phyloP scores from a whole-genome alignment of 164 flowering plant species.

The Magnolia officinalis region DNA sequence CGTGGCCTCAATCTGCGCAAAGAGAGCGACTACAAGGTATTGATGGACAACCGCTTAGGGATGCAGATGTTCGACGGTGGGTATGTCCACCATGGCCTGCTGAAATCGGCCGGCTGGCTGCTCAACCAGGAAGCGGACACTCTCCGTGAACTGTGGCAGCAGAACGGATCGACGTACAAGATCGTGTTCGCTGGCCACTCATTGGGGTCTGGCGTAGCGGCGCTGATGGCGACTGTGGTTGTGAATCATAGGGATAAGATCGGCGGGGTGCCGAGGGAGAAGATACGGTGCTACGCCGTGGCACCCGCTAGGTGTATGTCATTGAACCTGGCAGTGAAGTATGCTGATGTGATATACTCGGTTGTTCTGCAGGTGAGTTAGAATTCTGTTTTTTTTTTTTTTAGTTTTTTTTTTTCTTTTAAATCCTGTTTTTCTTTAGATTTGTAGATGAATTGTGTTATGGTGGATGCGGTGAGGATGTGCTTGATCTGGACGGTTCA shows the following conservation, averaged over 20 bases:
- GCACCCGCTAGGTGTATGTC: slow-evolving; percentile 98
- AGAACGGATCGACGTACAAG: slow-evolving; percentile 40
- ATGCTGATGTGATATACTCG: slow-evolving; percentile 82
- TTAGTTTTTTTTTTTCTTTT: too few species aligned
- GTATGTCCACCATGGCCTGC: slow-evolving; percentile 72
- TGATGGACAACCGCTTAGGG: slow-evolving; percentile 65
- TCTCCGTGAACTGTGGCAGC: slow-evolving; percentile 47
- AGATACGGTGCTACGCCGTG: slow-evolving; percentile 54
- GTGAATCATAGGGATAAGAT: slow-evolving; percentile 53
- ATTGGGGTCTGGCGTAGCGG: slow-evolving; percentile 80
- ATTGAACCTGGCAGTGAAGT: slow-evolving; percentile 83
- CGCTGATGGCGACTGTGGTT: slow-evolving; percentile 56
- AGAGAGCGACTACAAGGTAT: slow-evolving; percentile 70
- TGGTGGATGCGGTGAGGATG: too few species aligned
- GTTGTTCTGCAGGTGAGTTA: slow-evolving; percentile 71
- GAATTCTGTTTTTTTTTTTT: background rate
- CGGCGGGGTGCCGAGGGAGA: slow-evolving; percentile 57
- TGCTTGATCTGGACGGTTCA: too few species aligned
- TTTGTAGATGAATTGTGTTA: background rate
- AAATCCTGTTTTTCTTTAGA: background rate
- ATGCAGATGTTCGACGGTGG: slow-evolving; percentile 88
- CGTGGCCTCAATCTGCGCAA: slow-evolving; percentile 72
- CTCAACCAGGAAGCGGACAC: slow-evolving; percentile 57
- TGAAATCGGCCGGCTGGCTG: slow-evolving; percentile 77
- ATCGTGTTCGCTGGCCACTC: slow-evolving; percentile 82